phyloP scores from a whole-genome alignment of 345 rosid genomes.

The Populus tremula region DNA sequence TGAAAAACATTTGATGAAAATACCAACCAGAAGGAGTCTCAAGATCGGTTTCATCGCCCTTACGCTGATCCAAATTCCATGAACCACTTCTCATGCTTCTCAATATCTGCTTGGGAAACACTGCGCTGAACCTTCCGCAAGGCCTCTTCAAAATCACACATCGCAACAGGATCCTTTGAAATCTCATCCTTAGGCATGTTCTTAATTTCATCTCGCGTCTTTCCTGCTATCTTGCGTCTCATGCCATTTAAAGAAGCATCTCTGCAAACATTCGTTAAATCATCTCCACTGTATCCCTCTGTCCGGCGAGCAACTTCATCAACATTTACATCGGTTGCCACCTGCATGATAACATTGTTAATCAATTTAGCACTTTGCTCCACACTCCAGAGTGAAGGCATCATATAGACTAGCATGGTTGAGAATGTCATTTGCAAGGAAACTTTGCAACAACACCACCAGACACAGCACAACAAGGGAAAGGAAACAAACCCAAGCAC shows the following conservation, averaged over 20 bases:
- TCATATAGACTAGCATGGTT: background rate
- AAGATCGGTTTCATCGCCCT: background rate
- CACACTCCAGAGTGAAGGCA: background rate
- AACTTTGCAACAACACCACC: background rate
- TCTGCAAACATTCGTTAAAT: conserved; percentile 93
- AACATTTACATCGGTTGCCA: conserved; percentile 79
- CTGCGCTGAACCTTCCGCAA: conserved; percentile 87
- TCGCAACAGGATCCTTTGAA: conserved; percentile 93
- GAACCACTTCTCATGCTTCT: conserved; percentile 98
- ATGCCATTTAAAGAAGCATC: conserved; percentile 98
- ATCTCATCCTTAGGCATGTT: conserved; percentile 98
- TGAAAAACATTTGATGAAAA: background rate
- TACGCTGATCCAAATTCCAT: conserved; percentile 90
- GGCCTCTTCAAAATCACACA: conserved; percentile 99
- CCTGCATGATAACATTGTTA: conserved; percentile 38
- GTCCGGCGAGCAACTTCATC: conserved; percentile 90
- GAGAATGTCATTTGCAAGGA: background rate
- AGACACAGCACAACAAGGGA: background rate
- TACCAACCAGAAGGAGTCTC: background rate
- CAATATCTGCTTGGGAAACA: conserved; percentile 87
- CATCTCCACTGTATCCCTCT: conserved; percentile 98
- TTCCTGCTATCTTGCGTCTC: conserved; percentile 99
- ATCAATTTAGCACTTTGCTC: background rate
- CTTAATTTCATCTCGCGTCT: conserved; percentile 97
- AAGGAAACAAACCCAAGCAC: background rate